Evolutionary conservation across 768 basidiomycete genomes (phyloP), one percentile per base, ranked within the genome.

Genomic region (Rubroboletus satanas): DNA sequence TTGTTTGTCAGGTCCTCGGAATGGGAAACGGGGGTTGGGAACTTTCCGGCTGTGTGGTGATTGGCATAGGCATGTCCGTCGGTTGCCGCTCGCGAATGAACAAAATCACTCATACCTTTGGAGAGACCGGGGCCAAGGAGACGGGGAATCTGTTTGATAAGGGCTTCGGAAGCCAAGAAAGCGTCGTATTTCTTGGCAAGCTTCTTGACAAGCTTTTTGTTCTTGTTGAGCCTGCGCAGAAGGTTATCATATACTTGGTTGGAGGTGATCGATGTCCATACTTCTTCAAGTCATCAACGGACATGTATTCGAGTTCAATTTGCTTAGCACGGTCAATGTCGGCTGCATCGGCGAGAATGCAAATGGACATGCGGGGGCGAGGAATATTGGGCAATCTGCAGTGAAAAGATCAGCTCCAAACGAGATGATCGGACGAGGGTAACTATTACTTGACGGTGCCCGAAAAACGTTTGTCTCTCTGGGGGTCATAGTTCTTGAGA

Each of bases 201-300:
- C 80, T 97, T 97, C 83, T 98, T 99, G 71, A 98, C 97, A 59
- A 99, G 91, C 79, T 99, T 99, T 83, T 99, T 98, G 85, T 98
- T 99, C 81, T 97, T 96, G 88, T 96, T 97, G 62, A 98, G 83
- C 77, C 90, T 93, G 45, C 17, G 23, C n/a, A n/a, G 17, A 44
- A 18, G 45, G 53, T 55, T 8, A 61, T 39, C 38, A 52, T 9
- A 31, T 21, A 15, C 49, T 31, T 14, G 11, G 12, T 45, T 26
- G 4, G 5, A n/a, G 29, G 36, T 12, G 28, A 48, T 45, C 10
- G n/a, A 44, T 7, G 0, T 15, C 70, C 81, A 36, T 69, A 94
- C 94, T 99, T 99, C 78, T 99, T 98, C 77, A 98, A 81, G 77
- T 99, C 97, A 66, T 98, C 97, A 63, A 98, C 97, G 62, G 93